Percentiles rank a stretch among this genome's conserved stretches.
Evolutionary conservation across 2,329 filamentous ascomycete species (phyloP).

Genomic region (Stemphylium vesicarium): DNA sequence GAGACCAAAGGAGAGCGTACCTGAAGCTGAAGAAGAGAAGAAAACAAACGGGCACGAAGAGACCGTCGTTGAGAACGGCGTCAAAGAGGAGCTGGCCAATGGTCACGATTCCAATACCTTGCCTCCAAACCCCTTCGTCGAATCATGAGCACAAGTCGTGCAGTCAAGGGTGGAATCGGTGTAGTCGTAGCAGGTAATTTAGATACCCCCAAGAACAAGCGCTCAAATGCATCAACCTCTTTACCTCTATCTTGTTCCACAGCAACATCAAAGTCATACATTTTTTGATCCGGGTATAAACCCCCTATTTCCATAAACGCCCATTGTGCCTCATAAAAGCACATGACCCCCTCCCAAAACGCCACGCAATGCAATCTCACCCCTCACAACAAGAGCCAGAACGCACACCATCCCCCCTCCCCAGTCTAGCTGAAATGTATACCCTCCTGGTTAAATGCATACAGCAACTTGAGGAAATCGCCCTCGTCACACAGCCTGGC

Average conservation of each 20-base stretch:
- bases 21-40: not conserved
- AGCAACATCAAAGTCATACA: not conserved
- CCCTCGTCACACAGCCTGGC: slow-evolving; percentile 89
- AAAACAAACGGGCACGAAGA: not conserved
- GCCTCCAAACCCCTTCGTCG: slow-evolving; percentile 29
- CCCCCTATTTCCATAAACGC: not conserved
- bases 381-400: not conserved
- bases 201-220: slow-evolving; percentile 14
- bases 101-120: slow-evolving; percentile 28
- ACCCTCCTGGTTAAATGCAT: slow-evolving; percentile 87
- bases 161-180: not conserved
- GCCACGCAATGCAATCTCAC: slow-evolving; percentile 6
- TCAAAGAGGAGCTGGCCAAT: slow-evolving; percentile 10
- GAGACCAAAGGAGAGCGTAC: slow-evolving; percentile 32
- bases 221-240: slow-evolving; percentile 9
- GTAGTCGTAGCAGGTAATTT: not conserved
- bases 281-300: slow-evolving; percentile 1
- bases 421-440: slow-evolving; percentile 82
- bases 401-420: not conserved
- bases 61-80: not conserved
- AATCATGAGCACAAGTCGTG: slow-evolving; percentile 1
- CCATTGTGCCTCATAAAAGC: not conserved
- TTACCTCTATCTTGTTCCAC: not conserved
- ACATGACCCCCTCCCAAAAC: not conserved
- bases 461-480: slow-evolving; percentile 83